These are phyloP conservation scores for Amauroascus niger DNA, from an alignment of 2,329 filamentous ascomycete species.

Conservation along the genomic window DNA sequence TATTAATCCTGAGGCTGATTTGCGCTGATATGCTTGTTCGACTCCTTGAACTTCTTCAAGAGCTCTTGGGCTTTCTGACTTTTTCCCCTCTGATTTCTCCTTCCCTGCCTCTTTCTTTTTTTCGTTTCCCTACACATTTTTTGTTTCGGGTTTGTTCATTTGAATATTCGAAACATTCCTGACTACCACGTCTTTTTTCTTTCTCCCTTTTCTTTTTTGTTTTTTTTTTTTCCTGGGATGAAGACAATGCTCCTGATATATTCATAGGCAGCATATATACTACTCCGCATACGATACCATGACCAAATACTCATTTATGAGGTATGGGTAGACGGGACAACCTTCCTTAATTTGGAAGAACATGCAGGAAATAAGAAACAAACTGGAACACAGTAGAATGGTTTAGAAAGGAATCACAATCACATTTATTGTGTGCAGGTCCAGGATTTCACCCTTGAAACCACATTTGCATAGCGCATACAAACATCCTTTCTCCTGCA, in stretches of 20 bases:
- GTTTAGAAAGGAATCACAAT: not conserved
- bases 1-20: not conserved
- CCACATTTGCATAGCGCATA: not conserved
- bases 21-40: not conserved
- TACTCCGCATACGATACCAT: conserved; percentile 1
- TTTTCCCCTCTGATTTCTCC: not conserved
- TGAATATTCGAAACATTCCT: not conserved
- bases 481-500: not conserved
- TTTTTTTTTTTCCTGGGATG: not conserved
- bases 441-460: not conserved
- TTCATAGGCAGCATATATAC: conserved; percentile 3
- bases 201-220: not conserved
- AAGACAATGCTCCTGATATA: not conserved
- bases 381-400: not conserved
- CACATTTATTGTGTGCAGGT: too few relatives aligned
- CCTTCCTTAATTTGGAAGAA: not conserved
- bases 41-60: not conserved
- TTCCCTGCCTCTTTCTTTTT: not conserved
- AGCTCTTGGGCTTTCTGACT: too few relatives aligned
- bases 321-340: not conserved
- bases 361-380: not conserved
- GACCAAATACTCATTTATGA: conserved; percentile 1
- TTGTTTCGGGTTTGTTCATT: not conserved
- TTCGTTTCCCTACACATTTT: not conserved
- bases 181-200: not conserved